These are phyloP conservation scores for Tirmania nivea DNA, from an alignment of 495 filamentous ascomycete species.

Conservation along the genomic window DNA sequence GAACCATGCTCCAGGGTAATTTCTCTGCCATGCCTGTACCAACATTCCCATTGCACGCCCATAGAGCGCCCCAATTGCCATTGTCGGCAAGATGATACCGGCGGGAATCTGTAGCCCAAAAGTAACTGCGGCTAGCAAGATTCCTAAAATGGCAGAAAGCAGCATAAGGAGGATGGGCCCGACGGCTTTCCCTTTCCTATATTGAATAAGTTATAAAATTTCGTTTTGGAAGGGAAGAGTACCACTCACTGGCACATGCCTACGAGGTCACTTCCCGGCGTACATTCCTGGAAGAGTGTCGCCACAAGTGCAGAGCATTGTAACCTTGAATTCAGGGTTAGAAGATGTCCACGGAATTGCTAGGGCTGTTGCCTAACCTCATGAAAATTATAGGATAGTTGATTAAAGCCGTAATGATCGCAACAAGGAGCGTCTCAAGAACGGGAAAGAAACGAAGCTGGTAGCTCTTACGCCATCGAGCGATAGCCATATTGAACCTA, in stretches of 20 bases:
- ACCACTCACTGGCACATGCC: constrained; percentile 46
- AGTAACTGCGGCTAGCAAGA: constrained; percentile 67
- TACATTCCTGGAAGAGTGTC: constrained; percentile 78
- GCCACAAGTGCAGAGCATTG: constrained; percentile 85
- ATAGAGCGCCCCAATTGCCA: constrained; percentile 82
- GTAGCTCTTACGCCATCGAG: constrained; percentile 51
- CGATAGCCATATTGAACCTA: constrained; percentile 74
- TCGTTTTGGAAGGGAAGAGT: constrained; percentile 21
- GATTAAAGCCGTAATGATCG: constrained; percentile 61
- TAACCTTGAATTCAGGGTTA: constrained; percentile 21
- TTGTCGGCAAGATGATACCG: constrained; percentile 90
- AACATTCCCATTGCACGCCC: constrained; percentile 81
- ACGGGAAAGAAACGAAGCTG: constrained; percentile 43
- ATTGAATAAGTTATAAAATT: not conserved
- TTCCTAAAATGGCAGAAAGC: constrained; percentile 57
- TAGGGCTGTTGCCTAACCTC: constrained; percentile 24
- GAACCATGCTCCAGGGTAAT: constrained; percentile 50
- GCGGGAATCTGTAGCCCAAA: constrained; percentile 95
- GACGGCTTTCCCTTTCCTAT: constrained; percentile 27
- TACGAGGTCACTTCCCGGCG: constrained; percentile 49
- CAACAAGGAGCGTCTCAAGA: constrained; percentile 50
- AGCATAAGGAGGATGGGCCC: constrained; percentile 61
- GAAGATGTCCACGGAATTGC: not conserved
- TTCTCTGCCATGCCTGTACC: constrained; percentile 70
- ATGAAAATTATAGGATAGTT: constrained; percentile 94